These are phyloP conservation scores for Climacium dendroides DNA, from an alignment of 225 moss, liverwort and hornwort species.

Conservation along the genomic window DNA sequence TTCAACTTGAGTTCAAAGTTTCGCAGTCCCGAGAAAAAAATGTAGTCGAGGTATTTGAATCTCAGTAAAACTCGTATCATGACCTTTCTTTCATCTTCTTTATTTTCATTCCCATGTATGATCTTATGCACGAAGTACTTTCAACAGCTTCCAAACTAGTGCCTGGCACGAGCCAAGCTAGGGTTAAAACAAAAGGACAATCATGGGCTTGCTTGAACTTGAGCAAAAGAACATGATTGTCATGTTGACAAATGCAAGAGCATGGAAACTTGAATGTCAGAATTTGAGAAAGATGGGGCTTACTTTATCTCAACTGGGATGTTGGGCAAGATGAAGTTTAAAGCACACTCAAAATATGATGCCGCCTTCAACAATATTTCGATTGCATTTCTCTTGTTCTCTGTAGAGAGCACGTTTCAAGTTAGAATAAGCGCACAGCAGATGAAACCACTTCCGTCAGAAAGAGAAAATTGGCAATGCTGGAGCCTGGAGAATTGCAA, in stretches of 20 bases:
- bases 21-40: background rate
- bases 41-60: background rate
- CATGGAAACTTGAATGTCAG: background rate
- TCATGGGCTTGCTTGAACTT: background rate
- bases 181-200: background rate
- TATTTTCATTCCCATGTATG: background rate
- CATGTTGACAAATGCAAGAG: background rate
- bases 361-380: slow-evolving; percentile 33
- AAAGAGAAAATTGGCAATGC: background rate
- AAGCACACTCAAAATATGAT: slow-evolving; percentile 33
- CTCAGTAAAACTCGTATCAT: background rate
- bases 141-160: background rate
- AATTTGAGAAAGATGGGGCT: background rate
- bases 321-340: slow-evolving; percentile 8
- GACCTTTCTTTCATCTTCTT: background rate
- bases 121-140: background rate
- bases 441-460: background rate
- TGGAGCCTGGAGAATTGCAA: background rate
- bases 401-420: background rate
- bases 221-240: background rate
- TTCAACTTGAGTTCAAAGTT: background rate
- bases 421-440: background rate
- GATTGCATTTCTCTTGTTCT: slow-evolving; percentile 31
- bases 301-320: slow-evolving; percentile 34
- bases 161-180: background rate